These are phyloP conservation scores for Penstemon newberryi DNA, from an alignment of 257 asterid genomes.

Conservation along the genomic window DNA sequence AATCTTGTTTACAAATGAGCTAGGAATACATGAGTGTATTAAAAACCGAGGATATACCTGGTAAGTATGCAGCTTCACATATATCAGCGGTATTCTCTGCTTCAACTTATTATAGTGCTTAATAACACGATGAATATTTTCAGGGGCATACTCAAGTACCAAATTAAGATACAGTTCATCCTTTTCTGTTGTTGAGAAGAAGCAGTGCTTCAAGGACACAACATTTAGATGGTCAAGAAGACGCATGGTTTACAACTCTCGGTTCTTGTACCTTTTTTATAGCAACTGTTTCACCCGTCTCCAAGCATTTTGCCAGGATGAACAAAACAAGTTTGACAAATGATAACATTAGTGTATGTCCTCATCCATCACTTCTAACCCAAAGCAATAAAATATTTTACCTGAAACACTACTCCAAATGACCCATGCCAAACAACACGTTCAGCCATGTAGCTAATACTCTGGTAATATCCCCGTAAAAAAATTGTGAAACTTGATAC, in stretches of 20 bases:
- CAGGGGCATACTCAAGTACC: conserved; percentile 97
- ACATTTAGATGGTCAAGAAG: conserved; percentile 95
- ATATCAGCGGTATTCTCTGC: conserved; percentile 88
- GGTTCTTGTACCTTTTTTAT: conserved; percentile 91
- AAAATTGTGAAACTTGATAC: conserved; percentile 13
- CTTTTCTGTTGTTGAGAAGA: conserved; percentile 94
- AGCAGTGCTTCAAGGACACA: conserved; percentile 89
- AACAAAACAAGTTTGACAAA: conserved; percentile 31
- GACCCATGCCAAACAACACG: conserved; percentile 92
- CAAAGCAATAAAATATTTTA: conserved; percentile 33
- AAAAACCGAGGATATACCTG: conserved; percentile 53
- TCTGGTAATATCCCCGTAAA: conserved; percentile 43
- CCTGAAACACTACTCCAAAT: conserved; percentile 93
- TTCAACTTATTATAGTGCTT: conserved; percentile 84
- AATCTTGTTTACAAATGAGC: background rate
- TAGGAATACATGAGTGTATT: background rate
- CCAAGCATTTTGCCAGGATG: conserved; percentile 90
- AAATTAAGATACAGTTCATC: conserved; percentile 89
- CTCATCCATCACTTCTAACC: conserved; percentile 24
- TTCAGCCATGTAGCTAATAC: conserved; percentile 93
- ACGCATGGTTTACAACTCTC: conserved; percentile 97
- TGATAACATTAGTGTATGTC: conserved; percentile 15
- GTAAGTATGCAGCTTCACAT: conserved; percentile 84
- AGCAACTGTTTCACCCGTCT: conserved; percentile 91
- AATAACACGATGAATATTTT: conserved; percentile 90